Percentiles rank a stretch among this genome's conserved stretches.
Evolutionary conservation across 75 land plant species (phyloP).

Genomic region (Cupressus sempervirens): DNA sequence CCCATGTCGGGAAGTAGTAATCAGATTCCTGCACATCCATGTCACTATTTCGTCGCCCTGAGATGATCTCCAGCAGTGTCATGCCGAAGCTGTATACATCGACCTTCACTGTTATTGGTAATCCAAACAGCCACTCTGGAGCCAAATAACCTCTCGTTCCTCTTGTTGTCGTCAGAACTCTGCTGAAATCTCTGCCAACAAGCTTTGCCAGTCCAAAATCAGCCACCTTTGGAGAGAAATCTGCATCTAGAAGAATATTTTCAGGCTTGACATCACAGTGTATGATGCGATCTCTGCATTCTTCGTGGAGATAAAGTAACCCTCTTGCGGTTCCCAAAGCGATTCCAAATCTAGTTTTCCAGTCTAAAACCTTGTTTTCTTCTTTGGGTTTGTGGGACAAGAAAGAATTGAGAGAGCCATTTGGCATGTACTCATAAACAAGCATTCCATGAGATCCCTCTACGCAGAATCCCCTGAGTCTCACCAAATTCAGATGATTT

Average conservation of each 20-base stretch:
- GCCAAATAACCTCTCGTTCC: slow-evolving; percentile 76
- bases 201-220: slow-evolving; percentile 77
- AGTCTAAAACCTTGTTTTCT: slow-evolving; percentile 24
- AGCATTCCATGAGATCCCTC: slow-evolving; percentile 20
- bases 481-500: slow-evolving; percentile 78
- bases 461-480: slow-evolving; percentile 66
- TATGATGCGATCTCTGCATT: slow-evolving; percentile 51
- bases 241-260: slow-evolving; percentile 63
- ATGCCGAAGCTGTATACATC: slow-evolving; percentile 79
- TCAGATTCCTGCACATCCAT: not conserved
- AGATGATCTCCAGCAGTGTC: slow-evolving; percentile 41
- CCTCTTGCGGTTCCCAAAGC: slow-evolving; percentile 69
- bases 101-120: slow-evolving; percentile 48
- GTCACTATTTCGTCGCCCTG: slow-evolving; percentile 11
- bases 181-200: slow-evolving; percentile 46
- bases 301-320: slow-evolving; percentile 60
- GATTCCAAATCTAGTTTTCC: slow-evolving; percentile 43
- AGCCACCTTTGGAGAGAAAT: slow-evolving; percentile 42
- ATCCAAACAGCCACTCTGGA: slow-evolving; percentile 67
- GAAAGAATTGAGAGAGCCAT: slow-evolving; percentile 36
- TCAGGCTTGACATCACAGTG: slow-evolving; percentile 81
- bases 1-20: not conserved
- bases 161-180: slow-evolving; percentile 43
- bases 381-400: slow-evolving; percentile 20
- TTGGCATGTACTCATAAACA: slow-evolving; percentile 37